Percentiles rank a stretch among this genome's conserved stretches.
Evolutionary conservation across 768 basidiomycete species (phyloP).

Genomic region (Russula dissimulans): DNA sequence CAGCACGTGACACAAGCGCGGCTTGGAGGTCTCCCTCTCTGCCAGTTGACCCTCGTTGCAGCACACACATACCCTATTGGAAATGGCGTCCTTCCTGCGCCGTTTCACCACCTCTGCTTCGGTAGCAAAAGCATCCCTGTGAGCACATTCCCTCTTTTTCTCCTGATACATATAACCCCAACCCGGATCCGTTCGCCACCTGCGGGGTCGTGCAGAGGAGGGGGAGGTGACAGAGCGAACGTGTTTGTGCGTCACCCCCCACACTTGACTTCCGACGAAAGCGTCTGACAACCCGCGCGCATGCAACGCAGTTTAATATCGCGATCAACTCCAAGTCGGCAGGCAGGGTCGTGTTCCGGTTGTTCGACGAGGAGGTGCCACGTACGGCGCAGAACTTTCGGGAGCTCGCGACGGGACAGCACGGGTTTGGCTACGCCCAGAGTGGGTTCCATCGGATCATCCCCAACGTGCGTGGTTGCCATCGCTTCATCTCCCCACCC

Average conservation of each 20-base stretch:
- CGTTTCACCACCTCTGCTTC: too few species aligned
- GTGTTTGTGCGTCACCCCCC: neutral
- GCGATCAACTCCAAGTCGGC: conserved; percentile 48
- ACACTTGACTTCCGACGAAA: neutral
- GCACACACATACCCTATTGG: too few species aligned
- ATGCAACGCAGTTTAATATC: conserved; percentile 45
- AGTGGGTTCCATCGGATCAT: conserved; percentile 58
- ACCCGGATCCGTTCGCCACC: neutral
- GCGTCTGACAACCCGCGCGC: neutral
- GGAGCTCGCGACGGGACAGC: conserved; percentile 58
- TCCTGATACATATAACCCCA: neutral
- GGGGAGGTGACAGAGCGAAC: conserved; percentile 20
- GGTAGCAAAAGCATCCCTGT: conserved; percentile 8
- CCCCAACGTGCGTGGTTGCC: conserved; percentile 26
- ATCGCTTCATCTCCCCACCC: too few species aligned
- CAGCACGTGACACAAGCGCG: too few species aligned
- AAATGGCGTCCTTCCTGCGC: neutral
- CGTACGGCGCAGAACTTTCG: conserved; percentile 76
- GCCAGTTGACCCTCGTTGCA: too few species aligned
- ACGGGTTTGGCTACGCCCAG: conserved; percentile 63
- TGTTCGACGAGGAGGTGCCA: conserved; percentile 78
- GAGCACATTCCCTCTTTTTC: too few species aligned
- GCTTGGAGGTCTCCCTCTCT: too few species aligned
- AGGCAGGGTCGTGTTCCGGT: conserved; percentile 73
- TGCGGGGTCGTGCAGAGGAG: conserved; percentile 6